These are phyloP conservation scores for Microbotryum violaceum DNA, from an alignment of 1,284 basidiomycete species.

Conservation along the genomic window DNA sequence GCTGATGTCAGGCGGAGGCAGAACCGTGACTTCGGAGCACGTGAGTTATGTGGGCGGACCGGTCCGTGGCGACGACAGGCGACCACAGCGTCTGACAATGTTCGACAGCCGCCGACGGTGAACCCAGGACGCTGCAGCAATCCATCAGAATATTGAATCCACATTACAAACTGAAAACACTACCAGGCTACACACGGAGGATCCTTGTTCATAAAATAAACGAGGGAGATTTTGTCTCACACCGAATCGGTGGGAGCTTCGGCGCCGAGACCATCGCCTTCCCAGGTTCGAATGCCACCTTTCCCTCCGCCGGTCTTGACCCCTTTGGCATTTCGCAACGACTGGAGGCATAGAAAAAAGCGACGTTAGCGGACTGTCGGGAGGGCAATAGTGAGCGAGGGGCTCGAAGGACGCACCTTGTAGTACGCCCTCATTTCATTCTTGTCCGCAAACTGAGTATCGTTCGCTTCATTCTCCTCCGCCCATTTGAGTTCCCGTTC, in stretches of 20 bases:
- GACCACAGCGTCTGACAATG: too few relatives aligned
- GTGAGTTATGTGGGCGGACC: too few relatives aligned
- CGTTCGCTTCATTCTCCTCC: constrained; percentile 19
- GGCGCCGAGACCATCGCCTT: constrained; percentile 23
- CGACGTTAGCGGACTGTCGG: not conserved
- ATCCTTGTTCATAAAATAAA: too few relatives aligned
- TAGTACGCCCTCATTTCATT: constrained; percentile 27
- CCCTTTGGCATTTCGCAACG: constrained; percentile 26
- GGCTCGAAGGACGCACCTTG: constrained; percentile 14
- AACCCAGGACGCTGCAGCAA: too few relatives aligned
- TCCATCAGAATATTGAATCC: too few relatives aligned
- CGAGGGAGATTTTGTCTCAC: too few relatives aligned
- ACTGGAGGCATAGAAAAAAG: not conserved
- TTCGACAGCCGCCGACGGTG: too few relatives aligned
- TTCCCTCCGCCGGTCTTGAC: constrained; percentile 18
- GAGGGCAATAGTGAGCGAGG: not conserved
- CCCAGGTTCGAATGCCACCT: constrained; percentile 18
- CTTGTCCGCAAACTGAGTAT: constrained; percentile 18
- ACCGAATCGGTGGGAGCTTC: not conserved
- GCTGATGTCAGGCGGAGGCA: too few relatives aligned
- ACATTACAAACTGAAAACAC: too few relatives aligned
- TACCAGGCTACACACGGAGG: too few relatives aligned
- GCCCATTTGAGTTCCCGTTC: constrained; percentile 28
- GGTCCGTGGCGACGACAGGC: too few relatives aligned
- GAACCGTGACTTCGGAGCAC: too few relatives aligned